Base-by-base conservation (phyloP, 2,329 filamentous ascomycete species). In the Penicillium nordicum region DNA sequence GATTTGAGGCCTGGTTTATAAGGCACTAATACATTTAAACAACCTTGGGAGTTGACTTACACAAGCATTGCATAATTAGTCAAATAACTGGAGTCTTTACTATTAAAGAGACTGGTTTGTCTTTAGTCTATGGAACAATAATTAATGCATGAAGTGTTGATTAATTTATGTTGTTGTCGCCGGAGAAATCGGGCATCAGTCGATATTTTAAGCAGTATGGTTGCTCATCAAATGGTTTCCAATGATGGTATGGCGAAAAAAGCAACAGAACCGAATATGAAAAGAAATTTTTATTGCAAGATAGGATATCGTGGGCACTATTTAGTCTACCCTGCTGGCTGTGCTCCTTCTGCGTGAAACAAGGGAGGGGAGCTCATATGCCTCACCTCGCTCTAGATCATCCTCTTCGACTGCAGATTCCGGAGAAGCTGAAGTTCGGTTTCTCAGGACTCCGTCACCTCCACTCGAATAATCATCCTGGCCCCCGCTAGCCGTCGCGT, bases 301-400 rank as follows among this genome's bases (percentile, higher is more conserved):
- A 25, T 1, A 10, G 5, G 7, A 14, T 14, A 7, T 16, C 2
- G 3, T 12, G 10, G 5, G 10, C 10, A 46, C 14, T 12, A 16
- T 56, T 59, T 50, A 67, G 36, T 59, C 59, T 37, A 55, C 56
- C 30, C 62, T 61, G 42, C 68, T 70, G 21, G 63, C 55, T 12
- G 58, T 68, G 57, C 70, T 71, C 41, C 69, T 63, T 58, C 72
- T 60, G 46, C 68, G 65, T 36, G 64, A 62, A 16, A 63, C 64
- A 38, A 62, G 66, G 21, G 61, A 45, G 55, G 67, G 63, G 45
- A 76, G 66, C 55, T 75, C 73, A 62, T 75, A 72, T 32, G 67
- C 66, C 58, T 77, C 75, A 5, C 76, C 76, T 49, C 74, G 68
- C 56, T 78, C 76, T 43, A 78, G 46, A 37, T 73, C 70, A 62